Evolutionary conservation across 768 basidiomycete genomes (phyloP).

Genomic region (Rhizopogon vulgaris): DNA sequence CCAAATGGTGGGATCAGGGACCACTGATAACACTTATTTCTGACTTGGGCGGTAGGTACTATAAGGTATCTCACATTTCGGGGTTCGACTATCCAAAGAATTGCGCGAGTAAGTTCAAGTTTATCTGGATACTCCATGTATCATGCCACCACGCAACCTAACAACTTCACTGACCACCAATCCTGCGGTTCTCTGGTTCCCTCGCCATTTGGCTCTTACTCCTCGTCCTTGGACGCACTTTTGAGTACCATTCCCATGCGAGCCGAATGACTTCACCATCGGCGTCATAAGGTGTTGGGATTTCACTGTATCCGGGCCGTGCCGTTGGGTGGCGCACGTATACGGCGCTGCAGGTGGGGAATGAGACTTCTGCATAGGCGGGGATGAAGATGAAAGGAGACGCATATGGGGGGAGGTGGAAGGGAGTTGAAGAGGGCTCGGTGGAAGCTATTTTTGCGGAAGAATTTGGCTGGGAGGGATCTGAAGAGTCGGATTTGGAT

Average conservation of each 20-base stretch:
- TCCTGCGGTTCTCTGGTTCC: constrained; percentile 60
- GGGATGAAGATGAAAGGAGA: constrained; percentile 93
- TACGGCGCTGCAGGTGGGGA: constrained; percentile 82
- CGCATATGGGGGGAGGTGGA: constrained; percentile 82
- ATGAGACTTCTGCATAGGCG: constrained; percentile 82
- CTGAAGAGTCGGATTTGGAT: background rate
- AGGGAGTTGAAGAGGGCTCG: constrained; percentile 49
- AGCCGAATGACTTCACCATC: constrained; percentile 86
- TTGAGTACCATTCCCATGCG: constrained; percentile 94
- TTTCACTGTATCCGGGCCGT: constrained; percentile 91
- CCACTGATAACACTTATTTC: too few relatives aligned
- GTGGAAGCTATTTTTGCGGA: constrained; percentile 2
- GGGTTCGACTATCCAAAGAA: too few relatives aligned
- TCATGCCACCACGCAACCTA: background rate
- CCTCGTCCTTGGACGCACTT: constrained; percentile 60
- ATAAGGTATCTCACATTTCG: too few relatives aligned
- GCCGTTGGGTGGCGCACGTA: constrained; percentile 97
- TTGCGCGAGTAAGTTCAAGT: background rate
- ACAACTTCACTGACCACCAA: constrained; percentile 12
- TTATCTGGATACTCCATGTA: background rate
- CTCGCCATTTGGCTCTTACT: constrained; percentile 55
- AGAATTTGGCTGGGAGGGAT: background rate
- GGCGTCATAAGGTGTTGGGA: constrained; percentile 93
- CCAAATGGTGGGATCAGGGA: too few relatives aligned
- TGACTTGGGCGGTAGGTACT: too few relatives aligned